Conservation (phyloP, 2,329 filamentous ascomycete genomes). For the Aaosphaeria arxii region DNA sequence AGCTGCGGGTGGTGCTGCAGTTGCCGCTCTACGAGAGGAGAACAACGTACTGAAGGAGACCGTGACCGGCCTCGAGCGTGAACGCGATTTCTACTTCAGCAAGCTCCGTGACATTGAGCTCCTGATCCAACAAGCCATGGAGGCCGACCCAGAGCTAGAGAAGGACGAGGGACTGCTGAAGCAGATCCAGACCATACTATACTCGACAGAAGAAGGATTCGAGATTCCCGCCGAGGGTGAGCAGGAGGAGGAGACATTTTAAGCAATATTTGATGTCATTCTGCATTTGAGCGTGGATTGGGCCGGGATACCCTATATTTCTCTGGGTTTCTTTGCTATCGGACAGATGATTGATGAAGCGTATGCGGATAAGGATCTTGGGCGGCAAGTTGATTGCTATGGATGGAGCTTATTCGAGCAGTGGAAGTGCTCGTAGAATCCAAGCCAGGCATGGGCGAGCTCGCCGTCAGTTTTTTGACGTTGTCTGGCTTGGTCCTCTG, state of each 20-base stretch:
- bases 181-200: conserved; percentile 93
- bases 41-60: conserved; percentile 90
- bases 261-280: conserved; percentile 6
- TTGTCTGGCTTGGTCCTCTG: no score
- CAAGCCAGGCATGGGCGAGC: no score
- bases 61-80: conserved; percentile 88
- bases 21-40: conserved; percentile 76
- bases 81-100: conserved; percentile 98
- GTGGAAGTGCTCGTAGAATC: no score
- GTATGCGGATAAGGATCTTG: neutral
- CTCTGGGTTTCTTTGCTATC: conserved; percentile 5
- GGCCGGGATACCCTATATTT: conserved; percentile 32
- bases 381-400: no score
- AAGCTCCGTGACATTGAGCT: conserved; percentile 97
- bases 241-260: conserved; percentile 62
- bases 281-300: conserved; percentile 29
- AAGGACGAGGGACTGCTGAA: conserved; percentile 92
- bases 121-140: conserved; percentile 86
- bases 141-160: conserved; percentile 88
- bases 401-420: no score
- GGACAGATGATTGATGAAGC: conserved; percentile 5
- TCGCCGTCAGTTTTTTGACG: no score
- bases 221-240: conserved; percentile 83
- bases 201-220: conserved; percentile 84
- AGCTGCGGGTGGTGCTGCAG: conserved; percentile 55